A percentile compares a stretch with the other conserved stretches of the same genome.
Conservation (phyloP, 257 asterid genomes). For the Primulina tabacum region DNA sequence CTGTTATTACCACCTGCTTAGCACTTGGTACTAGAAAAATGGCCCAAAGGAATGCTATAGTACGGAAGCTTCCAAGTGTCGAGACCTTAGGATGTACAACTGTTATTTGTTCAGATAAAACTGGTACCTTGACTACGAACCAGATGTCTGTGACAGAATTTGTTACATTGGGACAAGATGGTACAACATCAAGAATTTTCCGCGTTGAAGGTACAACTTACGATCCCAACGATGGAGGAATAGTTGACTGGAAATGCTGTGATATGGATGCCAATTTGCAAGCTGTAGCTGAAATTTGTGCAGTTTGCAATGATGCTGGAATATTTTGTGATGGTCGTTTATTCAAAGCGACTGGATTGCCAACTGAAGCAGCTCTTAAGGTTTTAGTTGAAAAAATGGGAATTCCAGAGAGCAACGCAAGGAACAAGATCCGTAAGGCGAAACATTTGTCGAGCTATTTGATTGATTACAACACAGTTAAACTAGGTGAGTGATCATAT, state of each 20-base stretch:
- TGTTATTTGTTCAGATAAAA: slow-evolving; percentile 70
- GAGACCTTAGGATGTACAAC: slow-evolving; percentile 78
- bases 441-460: slow-evolving; percentile 51
- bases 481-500: slow-evolving; percentile 46
- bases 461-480: slow-evolving; percentile 56
- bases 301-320: slow-evolving; percentile 82
- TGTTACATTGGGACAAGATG: slow-evolving; percentile 48
- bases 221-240: slow-evolving; percentile 77
- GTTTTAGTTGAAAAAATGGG: slow-evolving; percentile 92
- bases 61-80: slow-evolving; percentile 70
- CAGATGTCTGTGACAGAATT: slow-evolving; percentile 62
- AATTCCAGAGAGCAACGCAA: slow-evolving; percentile 52
- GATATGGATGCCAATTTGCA: slow-evolving; percentile 63
- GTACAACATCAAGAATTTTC: slow-evolving; percentile 35
- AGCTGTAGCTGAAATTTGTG: slow-evolving; percentile 67
- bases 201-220: slow-evolving; percentile 59
- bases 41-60: slow-evolving; percentile 68
- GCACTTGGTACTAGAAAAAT: slow-evolving; percentile 69
- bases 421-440: slow-evolving; percentile 42
- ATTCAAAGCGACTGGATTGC: slow-evolving; percentile 71
- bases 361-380: slow-evolving; percentile 92
- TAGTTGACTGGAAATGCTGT: slow-evolving; percentile 59
- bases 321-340: slow-evolving; percentile 53
- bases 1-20: slow-evolving; percentile 68
- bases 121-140: slow-evolving; percentile 69